A percentile compares a stretch with the other conserved stretches of the same genome.
Conservation (phyloP, 2,329 filamentous ascomycete genomes). For the Pseudogymnoascus sp. region DNA sequence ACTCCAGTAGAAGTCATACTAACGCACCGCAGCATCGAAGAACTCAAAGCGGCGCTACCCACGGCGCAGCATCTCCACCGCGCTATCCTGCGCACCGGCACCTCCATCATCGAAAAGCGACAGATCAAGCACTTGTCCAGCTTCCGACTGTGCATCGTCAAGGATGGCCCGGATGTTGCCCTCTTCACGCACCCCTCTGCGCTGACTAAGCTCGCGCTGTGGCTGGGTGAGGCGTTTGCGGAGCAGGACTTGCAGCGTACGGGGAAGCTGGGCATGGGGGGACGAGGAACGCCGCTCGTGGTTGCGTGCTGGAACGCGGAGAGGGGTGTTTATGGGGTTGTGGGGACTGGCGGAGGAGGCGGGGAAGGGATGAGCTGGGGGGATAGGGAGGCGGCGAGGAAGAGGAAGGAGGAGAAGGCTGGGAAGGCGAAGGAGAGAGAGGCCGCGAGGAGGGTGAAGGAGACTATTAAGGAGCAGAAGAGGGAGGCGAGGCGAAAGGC, state of each 20-base stretch:
- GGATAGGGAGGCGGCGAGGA: constrained; percentile 57
- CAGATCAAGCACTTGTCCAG: constrained; percentile 87
- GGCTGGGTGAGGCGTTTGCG: constrained; percentile 85
- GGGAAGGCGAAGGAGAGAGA: constrained; percentile 55
- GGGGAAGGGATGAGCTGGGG: constrained; percentile 58
- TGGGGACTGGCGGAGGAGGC: constrained; percentile 82
- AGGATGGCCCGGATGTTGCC: constrained; percentile 84
- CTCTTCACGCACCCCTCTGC: constrained; percentile 90
- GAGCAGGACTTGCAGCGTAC: constrained; percentile 76
- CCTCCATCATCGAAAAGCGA: constrained; percentile 81
- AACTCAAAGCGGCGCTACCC: constrained; percentile 65
- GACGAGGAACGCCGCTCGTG: constrained; percentile 74
- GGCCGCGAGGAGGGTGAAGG: constrained; percentile 46
- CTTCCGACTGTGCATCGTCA: constrained; percentile 92
- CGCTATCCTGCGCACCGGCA: constrained; percentile 88
- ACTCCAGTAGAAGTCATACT: constrained; percentile 32
- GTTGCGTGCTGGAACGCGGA: constrained; percentile 83
- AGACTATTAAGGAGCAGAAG: constrained; percentile 52
- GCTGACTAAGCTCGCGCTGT: constrained; percentile 84
- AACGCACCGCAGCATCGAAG: constrained; percentile 52
- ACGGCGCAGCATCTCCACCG: constrained; percentile 83
- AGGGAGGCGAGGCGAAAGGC: constrained; percentile 47
- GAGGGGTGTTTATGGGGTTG: constrained; percentile 80
- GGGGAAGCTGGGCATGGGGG: constrained; percentile 58
- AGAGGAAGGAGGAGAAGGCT: constrained; percentile 53